Evolutionary conservation across 305 asterid species (phyloP).

Genomic region (Vinca major): DNA sequence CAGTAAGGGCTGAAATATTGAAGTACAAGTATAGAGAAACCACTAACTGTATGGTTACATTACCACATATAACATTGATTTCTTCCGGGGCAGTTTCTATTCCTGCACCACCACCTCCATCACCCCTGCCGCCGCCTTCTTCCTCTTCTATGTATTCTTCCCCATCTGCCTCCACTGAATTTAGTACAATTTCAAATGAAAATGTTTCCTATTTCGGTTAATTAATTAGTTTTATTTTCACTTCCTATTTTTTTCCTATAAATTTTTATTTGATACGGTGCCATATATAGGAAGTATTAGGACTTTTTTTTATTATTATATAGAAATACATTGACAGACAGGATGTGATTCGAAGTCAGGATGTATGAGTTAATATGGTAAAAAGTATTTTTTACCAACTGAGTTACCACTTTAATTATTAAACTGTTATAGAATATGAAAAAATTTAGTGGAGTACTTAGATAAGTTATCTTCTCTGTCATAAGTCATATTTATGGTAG

Average conservation of each 20-base stretch:
- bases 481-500: too few species aligned
- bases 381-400: too few species aligned
- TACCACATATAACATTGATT: conserved; percentile 31
- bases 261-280: not conserved
- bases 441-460: too few species aligned
- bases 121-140: conserved; percentile 24
- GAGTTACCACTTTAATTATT: too few species aligned
- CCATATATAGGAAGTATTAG: too few species aligned
- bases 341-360: too few species aligned
- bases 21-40: conserved; percentile 40
- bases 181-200: conserved; percentile 36
- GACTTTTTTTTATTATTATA: too few species aligned
- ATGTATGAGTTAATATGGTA: too few species aligned
- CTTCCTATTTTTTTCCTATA: not conserved
- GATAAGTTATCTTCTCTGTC: too few species aligned
- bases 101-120: conserved; percentile 30
- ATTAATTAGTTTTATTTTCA: too few species aligned
- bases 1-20: conserved; percentile 47
- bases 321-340: too few species aligned
- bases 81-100: conserved; percentile 38
- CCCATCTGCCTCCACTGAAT: conserved; percentile 35
- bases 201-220: conserved; percentile 56
- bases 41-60: conserved; percentile 6
- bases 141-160: conserved; percentile 38
- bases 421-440: too few species aligned